These are phyloP conservation scores for Cymbopogon citratus DNA, from an alignment of 176 grass and related monocot genomes.

Conservation along the genomic window DNA sequence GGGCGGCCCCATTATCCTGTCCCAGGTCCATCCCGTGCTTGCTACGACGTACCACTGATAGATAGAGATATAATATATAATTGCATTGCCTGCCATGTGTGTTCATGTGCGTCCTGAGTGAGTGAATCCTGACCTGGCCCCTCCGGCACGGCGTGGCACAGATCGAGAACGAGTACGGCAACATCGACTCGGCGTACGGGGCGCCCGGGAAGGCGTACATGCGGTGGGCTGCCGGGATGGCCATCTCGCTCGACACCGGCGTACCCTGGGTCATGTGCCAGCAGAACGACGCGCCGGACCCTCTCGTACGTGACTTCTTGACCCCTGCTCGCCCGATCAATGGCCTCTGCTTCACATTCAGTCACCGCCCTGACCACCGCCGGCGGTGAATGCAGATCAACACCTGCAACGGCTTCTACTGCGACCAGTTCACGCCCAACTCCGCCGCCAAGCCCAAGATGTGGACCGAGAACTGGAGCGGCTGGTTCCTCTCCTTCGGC, in stretches of 20 bases:
- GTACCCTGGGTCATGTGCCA: constrained; percentile 99
- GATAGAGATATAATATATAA: no score
- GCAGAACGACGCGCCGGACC: constrained; percentile 81
- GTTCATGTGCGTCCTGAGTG: neutral
- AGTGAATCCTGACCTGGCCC: neutral
- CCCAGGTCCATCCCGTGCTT: constrained; percentile 27
- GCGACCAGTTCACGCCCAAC: constrained; percentile 88
- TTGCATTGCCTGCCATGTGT: neutral
- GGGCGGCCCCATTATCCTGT: constrained; percentile 90
- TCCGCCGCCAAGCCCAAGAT: constrained; percentile 75
- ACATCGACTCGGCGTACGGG: constrained; percentile 60
- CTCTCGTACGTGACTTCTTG: constrained; percentile 44
- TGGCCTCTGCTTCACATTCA: neutral
- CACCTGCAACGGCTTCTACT: constrained; percentile 99
- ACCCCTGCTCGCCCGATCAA: neutral
- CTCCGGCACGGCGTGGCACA: neutral
- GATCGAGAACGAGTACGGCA: constrained; percentile 99
- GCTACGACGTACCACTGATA: no score
- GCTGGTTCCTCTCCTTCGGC: constrained; percentile 96
- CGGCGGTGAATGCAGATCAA: constrained; percentile 53
- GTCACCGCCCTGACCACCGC: neutral
- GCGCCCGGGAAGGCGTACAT: constrained; percentile 64
- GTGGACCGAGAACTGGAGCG: constrained; percentile 96
- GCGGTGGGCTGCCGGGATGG: constrained; percentile 91
- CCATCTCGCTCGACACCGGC: constrained; percentile 82